Evolutionary conservation across 148 eudicot genomes (phyloP).

Genomic region (Spergularia marina): DNA sequence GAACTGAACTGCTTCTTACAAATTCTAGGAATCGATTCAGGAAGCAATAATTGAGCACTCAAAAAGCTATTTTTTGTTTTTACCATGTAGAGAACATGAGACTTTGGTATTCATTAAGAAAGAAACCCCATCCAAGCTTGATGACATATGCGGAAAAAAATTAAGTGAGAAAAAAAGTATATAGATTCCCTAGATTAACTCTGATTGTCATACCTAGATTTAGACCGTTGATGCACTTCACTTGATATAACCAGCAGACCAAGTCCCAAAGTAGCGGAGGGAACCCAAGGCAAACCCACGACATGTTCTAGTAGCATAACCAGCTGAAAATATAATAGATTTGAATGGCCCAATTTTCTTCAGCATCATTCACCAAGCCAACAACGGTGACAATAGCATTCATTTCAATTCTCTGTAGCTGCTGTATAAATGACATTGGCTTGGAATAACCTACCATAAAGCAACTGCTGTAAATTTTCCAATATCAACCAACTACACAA

Average conservation of each 20-base stretch:
- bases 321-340: too few species aligned
- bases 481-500: not conserved
- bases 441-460: not conserved
- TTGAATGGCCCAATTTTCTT: too few species aligned
- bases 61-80: too few species aligned
- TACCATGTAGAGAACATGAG: not conserved
- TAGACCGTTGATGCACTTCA: not conserved
- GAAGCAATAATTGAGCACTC: not conserved
- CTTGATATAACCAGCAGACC: too few species aligned
- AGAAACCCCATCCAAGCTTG: not conserved
- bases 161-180: too few species aligned
- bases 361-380: too few species aligned
- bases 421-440: not conserved
- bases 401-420: too few species aligned
- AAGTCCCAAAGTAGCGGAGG: not conserved
- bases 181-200: not conserved
- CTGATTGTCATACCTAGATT: not conserved
- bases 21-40: not conserved
- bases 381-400: too few species aligned
- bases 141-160: not conserved
- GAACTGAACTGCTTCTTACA: not conserved
- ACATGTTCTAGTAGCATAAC: too few species aligned
- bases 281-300: not conserved
- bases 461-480: not conserved
- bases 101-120: not conserved